phyloP scores from a whole-genome alignment of 345 rosid genomes.

The Gossypium herbaceum region DNA sequence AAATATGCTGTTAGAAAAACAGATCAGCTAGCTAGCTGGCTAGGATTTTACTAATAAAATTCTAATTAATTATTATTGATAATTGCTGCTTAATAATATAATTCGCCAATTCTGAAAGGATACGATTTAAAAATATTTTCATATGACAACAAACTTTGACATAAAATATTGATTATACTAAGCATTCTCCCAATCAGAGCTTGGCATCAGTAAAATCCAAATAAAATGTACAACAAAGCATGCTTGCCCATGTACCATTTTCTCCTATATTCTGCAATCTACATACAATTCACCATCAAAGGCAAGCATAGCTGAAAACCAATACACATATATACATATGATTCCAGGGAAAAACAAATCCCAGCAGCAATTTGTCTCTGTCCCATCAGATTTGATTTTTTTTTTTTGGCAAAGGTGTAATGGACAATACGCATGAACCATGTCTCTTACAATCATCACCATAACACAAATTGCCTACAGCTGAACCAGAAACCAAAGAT shows the following conservation, averaged over 20 bases:
- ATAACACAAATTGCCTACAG: neutral
- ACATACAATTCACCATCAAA: neutral
- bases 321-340: neutral
- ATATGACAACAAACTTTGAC: no score
- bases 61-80: neutral
- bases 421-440: neutral
- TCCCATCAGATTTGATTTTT: neutral
- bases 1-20: neutral
- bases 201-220: neutral
- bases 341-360: neutral
- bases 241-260: no score
- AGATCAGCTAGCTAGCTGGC: neutral
- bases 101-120: no score
- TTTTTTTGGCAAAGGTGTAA: neutral
- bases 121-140: neutral
- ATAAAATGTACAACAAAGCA: no score
- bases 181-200: neutral
- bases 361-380: neutral
- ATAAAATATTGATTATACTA: neutral
- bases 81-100: no score
- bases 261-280: neutral
- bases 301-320: neutral
- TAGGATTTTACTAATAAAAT: neutral
- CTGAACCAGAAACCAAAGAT: neutral
- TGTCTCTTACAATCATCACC: neutral